A percentile compares a stretch with the other conserved stretches of the same genome.
phyloP scores from a whole-genome alignment of 176 grass and related monocot species.

The Oryza punctata region DNA sequence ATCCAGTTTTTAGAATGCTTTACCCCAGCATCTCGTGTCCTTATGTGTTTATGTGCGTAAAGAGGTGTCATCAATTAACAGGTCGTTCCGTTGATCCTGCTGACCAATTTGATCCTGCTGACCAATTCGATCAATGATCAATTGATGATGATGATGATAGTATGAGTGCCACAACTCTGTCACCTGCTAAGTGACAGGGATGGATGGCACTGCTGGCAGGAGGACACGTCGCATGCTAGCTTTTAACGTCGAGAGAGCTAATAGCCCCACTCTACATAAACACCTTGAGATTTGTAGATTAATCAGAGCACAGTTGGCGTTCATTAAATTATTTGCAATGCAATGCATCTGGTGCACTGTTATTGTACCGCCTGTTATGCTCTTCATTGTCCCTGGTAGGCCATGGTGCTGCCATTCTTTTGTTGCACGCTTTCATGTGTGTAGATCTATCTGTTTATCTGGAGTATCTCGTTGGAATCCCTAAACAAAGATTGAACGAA shows the following conservation, averaged over 20 bases:
- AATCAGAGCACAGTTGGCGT: conserved; percentile 30
- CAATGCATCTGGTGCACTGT: conserved; percentile 23
- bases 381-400: conserved; percentile 26
- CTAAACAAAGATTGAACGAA: not conserved
- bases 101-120: conserved; percentile 11
- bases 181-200: conserved; percentile 24
- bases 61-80: not conserved
- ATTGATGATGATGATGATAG: not conserved
- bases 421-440: conserved; percentile 29
- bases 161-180: not conserved
- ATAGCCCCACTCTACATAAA: not conserved
- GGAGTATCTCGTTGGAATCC: conserved; percentile 31
- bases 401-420: conserved; percentile 12
- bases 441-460: conserved; percentile 19
- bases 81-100: not conserved
- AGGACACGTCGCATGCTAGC: not conserved
- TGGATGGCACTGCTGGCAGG: not conserved
- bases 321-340: conserved; percentile 3
- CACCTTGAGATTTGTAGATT: conserved; percentile 25
- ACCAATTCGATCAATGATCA: not conserved
- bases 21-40: not conserved
- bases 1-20: not conserved
- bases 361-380: conserved; percentile 26
- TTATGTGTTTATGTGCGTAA: not conserved
- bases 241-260: not conserved